These are phyloP conservation scores for Debaryomycetaceae sp. DNA, from an alignment of 1,139 yeast species.

Conservation along the genomic window DNA sequence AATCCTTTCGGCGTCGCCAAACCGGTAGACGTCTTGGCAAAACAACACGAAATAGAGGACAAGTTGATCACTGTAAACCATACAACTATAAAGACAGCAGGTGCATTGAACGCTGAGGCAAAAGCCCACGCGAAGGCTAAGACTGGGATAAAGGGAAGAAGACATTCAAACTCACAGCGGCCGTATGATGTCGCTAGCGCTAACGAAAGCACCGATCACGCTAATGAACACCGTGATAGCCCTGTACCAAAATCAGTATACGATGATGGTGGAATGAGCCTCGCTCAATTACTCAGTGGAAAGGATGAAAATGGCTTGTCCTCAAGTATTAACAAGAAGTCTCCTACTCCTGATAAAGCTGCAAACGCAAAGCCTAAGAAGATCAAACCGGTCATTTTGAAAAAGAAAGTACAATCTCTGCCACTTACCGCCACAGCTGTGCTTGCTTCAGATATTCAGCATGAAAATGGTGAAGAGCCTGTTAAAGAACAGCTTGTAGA, in stretches of 20 bases:
- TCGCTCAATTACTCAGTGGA: constrained; percentile 36
- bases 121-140: not conserved
- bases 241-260: constrained; percentile 13
- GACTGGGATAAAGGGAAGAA: not conserved
- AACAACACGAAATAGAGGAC: constrained; percentile 41
- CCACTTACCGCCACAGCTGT: not conserved
- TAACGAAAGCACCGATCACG: not conserved
- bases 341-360: constrained; percentile 23
- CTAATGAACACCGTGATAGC: not conserved
- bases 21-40: constrained; percentile 42
- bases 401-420: constrained; percentile 24
- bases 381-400: constrained; percentile 37
- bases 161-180: not conserved
- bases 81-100: constrained; percentile 55
- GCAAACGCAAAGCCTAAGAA: constrained; percentile 3
- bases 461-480: constrained; percentile 3
- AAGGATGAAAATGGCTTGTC: constrained; percentile 15
- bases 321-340: constrained; percentile 17
- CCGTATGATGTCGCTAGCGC: not conserved
- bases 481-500: constrained; percentile 1
- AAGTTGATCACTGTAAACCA: constrained; percentile 50
- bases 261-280: constrained; percentile 27
- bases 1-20: constrained; percentile 48
- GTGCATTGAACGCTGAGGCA: constrained; percentile 18
- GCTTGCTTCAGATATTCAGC: not conserved